Conservation (phyloP, 352 stramenopile genomes). For the Phytopythium kandeliae region DNA sequence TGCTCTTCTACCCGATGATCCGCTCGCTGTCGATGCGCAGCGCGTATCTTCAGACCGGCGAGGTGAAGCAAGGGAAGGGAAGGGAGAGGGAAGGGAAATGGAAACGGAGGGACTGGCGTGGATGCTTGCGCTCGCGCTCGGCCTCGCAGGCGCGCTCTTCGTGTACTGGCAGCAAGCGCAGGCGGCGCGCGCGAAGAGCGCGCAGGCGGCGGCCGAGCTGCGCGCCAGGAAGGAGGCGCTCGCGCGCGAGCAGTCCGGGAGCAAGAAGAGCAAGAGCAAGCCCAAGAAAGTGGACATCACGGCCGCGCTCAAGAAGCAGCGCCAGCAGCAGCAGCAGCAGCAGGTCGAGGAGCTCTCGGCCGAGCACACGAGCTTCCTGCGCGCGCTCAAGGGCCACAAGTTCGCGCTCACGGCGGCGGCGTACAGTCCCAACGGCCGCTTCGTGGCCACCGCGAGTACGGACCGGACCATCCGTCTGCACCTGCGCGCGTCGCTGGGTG, state of each 20-base stretch:
- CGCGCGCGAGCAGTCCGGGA: constrained; percentile 38
- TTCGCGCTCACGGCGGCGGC: constrained; percentile 52
- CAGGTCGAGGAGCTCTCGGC: constrained; percentile 8
- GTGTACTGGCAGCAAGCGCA: constrained; percentile 52
- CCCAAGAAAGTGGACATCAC: constrained; percentile 65
- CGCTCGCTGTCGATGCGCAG: no score
- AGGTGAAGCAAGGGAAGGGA: no score
- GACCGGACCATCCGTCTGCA: constrained; percentile 74
- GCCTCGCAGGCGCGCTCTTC: constrained; percentile 47
- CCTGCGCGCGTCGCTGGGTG: constrained; percentile 49
- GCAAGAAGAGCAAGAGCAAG: constrained; percentile 65
- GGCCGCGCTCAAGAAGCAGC: constrained; percentile 67
- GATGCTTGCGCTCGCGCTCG: constrained; percentile 55
- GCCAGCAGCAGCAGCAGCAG: constrained; percentile 13
- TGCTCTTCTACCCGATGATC: constrained; percentile 1
- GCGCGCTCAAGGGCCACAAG: constrained; percentile 70
- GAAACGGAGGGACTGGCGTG: constrained; percentile 11
- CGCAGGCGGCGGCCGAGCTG: constrained; percentile 19
- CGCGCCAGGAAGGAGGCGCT: constrained; percentile 50
- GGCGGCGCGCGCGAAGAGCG: constrained; percentile 33
- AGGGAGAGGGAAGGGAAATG: neutral
- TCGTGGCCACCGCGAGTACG: constrained; percentile 65
- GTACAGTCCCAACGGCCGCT: constrained; percentile 76
- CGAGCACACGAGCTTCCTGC: constrained; percentile 35
- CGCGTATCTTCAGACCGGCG: constrained; percentile 7